phyloP scores from a whole-genome alignment of 495 filamentous ascomycete species.

The Amniculicola lignicola region DNA sequence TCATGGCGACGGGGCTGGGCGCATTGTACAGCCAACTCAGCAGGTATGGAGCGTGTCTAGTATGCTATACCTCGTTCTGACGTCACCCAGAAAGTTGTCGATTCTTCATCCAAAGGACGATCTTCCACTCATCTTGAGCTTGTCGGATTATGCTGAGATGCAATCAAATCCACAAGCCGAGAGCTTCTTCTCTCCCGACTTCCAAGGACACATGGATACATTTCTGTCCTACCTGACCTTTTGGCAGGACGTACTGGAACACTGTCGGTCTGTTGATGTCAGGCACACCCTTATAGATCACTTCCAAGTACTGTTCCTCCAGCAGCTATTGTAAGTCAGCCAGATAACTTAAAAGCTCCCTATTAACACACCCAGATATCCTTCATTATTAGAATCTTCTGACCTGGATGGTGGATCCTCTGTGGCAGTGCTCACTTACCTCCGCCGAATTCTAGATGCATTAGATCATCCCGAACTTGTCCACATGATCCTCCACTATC shows the following conservation, averaged over 20 bases:
- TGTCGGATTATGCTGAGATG: slow-evolving; percentile 76
- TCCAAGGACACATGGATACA: slow-evolving; percentile 79
- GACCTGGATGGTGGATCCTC: slow-evolving; percentile 95
- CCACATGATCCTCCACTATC: slow-evolving; percentile 86
- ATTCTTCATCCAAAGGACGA: slow-evolving; percentile 52
- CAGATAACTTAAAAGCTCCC: slow-evolving; percentile 47
- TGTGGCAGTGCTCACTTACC: slow-evolving; percentile 90
- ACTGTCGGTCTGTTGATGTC: slow-evolving; percentile 87
- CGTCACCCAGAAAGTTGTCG: slow-evolving; percentile 42
- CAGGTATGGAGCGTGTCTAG: slow-evolving; percentile 49
- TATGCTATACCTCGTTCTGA: slow-evolving; percentile 1
- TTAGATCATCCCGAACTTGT: slow-evolving; percentile 90
- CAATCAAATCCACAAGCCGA: slow-evolving; percentile 63
- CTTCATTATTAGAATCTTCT: slow-evolving; percentile 91
- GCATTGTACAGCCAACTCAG: slow-evolving; percentile 96
- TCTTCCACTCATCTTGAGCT: slow-evolving; percentile 73
- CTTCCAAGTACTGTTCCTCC: slow-evolving; percentile 93
- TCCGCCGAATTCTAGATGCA: slow-evolving; percentile 83
- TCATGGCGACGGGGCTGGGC: slow-evolving; percentile 95
- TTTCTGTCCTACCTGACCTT: slow-evolving; percentile 94
- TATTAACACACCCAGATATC: slow-evolving; percentile 61
- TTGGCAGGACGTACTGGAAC: slow-evolving; percentile 96
- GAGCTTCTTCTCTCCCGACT: slow-evolving; percentile 63
- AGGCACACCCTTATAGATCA: slow-evolving; percentile 91
- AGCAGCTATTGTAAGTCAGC: slow-evolving; percentile 79